These are phyloP conservation scores for Candida coquimbonensis DNA, from an alignment of 805 yeast genomes.

Conservation along the genomic window DNA sequence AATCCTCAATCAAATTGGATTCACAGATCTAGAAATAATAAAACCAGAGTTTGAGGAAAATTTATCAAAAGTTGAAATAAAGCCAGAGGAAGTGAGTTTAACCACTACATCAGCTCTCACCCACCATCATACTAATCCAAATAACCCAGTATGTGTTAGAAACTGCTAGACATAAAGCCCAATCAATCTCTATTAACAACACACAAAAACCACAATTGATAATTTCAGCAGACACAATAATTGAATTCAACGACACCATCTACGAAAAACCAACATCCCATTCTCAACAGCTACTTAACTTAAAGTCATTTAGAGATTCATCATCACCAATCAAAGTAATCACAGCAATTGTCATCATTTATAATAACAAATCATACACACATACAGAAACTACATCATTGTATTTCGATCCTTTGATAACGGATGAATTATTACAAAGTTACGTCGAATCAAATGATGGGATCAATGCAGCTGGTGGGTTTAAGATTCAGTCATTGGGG, in stretches of 20 bases:
- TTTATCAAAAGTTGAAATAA: conserved; percentile 43
- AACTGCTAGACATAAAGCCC: conserved; percentile 65
- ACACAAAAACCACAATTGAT: conserved; percentile 22
- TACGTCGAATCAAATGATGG: conserved; percentile 76
- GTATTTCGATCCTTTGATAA: conserved; percentile 34
- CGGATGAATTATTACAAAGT: conserved; percentile 47
- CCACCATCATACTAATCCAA: conserved; percentile 2
- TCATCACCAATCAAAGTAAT: conserved; percentile 39
- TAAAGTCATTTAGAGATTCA: conserved; percentile 41
- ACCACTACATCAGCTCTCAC: background rate
- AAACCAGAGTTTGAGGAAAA: conserved; percentile 76
- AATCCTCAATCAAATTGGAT: conserved; percentile 56
- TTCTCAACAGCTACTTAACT: conserved; percentile 41
- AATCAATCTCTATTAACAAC: conserved; percentile 47
- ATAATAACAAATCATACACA: conserved; percentile 14
- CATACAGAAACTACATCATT: conserved; percentile 35
- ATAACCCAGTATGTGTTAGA: conserved; percentile 47
- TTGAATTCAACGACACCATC: conserved; percentile 52
- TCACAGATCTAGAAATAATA: conserved; percentile 36
- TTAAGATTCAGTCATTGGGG: conserved; percentile 72
- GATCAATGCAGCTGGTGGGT: conserved; percentile 84
- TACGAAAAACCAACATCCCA: conserved; percentile 74
- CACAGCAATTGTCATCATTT: conserved; percentile 46
- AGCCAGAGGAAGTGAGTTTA: conserved; percentile 37
- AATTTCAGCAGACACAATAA: conserved; percentile 75